These are phyloP conservation scores for Gentiana dahurica DNA, from an alignment of 257 asterid species.

Conservation along the genomic window DNA sequence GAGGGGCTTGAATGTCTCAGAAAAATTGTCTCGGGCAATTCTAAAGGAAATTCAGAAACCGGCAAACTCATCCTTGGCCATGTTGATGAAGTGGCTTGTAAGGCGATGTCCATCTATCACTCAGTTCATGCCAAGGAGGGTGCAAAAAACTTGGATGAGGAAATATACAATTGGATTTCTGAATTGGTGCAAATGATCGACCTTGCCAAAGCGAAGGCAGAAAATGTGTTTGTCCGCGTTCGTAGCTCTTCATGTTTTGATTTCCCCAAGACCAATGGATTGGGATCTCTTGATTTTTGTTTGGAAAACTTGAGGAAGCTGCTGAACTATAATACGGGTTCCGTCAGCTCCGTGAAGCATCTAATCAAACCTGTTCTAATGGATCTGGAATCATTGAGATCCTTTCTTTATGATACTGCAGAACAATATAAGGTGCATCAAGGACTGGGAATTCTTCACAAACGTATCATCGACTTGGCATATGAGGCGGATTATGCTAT, in stretches of 20 bases:
- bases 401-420: neutral
- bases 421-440: neutral
- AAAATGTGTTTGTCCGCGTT: neutral
- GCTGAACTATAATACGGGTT: neutral
- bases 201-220: neutral
- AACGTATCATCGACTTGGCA: neutral
- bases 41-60: no score
- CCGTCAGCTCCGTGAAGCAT: conserved; percentile 1
- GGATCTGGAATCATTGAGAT: neutral
- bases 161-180: no score
- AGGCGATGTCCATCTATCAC: no score
- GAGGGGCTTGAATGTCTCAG: no score
- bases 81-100: no score
- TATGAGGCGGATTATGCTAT: neutral
- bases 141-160: no score
- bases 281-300: neutral
- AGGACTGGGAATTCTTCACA: neutral
- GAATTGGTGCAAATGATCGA: no score
- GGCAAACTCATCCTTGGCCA: no score
- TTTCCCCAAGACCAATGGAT: conserved; percentile 1
- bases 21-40: no score
- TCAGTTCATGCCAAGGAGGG: no score
- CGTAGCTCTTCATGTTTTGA: neutral
- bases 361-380: neutral
- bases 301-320: conserved; percentile 1